Evolutionary conservation across 306 rosid species (phyloP).

Genomic region (Inga leiocalycina): DNA sequence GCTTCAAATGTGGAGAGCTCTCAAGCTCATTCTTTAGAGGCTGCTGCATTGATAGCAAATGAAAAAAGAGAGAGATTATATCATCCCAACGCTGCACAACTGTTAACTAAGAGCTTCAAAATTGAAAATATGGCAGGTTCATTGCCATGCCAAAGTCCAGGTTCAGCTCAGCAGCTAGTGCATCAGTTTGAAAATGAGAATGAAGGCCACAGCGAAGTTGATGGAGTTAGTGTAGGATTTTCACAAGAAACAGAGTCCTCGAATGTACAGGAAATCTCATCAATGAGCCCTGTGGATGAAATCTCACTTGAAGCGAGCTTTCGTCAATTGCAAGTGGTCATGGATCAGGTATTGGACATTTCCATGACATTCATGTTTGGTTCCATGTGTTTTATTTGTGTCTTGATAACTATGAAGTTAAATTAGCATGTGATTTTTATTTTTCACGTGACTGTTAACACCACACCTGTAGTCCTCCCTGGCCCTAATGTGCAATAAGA

Average conservation of each 20-base stretch:
- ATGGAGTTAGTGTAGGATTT: conserved; percentile 53
- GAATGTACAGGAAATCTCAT: conserved; percentile 60
- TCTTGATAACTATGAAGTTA: conserved; percentile 22
- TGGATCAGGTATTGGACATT: conserved; percentile 66
- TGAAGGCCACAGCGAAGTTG: conserved; percentile 71
- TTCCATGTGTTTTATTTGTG: background rate
- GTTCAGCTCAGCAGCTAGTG: conserved; percentile 49
- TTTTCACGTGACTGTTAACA: conserved; percentile 7
- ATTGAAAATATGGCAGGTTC: conserved; percentile 37
- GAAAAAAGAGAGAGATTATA: conserved; percentile 44
- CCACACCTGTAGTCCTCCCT: conserved; percentile 7
- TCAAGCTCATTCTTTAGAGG: conserved; percentile 49
- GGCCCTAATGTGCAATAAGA: background rate
- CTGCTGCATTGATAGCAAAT: conserved; percentile 41
- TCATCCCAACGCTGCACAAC: conserved; percentile 36
- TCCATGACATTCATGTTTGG: conserved; percentile 17
- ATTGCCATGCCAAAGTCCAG: conserved; percentile 39
- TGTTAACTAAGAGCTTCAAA: conserved; percentile 41
- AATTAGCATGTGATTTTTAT: conserved; percentile 19
- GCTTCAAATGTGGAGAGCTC: conserved; percentile 60
- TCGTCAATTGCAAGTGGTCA: conserved; percentile 69
- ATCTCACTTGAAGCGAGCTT: conserved; percentile 68
- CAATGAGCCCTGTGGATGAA: conserved; percentile 55
- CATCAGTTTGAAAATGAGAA: conserved; percentile 61
- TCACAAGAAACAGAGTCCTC: conserved; percentile 64